These are phyloP conservation scores for Blastobotrys ciferrii DNA, from an alignment of 1,139 yeast species.

Conservation along the genomic window DNA sequence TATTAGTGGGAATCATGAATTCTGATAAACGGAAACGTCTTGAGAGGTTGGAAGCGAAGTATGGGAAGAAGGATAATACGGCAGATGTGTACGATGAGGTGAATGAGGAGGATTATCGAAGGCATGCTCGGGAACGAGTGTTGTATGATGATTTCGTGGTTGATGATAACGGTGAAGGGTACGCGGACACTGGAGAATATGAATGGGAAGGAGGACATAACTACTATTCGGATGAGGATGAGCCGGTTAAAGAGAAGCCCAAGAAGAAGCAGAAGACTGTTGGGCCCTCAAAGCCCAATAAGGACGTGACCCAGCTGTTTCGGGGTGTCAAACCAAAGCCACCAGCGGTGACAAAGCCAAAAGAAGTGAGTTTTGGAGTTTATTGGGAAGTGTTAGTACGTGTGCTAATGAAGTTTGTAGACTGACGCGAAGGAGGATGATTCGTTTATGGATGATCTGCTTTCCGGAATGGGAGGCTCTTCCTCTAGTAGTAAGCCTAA, in stretches of 20 bases:
- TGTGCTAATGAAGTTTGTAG: slow-evolving; percentile 16
- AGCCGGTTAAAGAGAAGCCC: slow-evolving; percentile 33
- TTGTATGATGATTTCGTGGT: slow-evolving; percentile 91
- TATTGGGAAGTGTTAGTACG: neutral
- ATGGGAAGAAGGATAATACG: slow-evolving; percentile 15
- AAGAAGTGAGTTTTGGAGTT: slow-evolving; percentile 15
- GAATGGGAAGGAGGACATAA: slow-evolving; percentile 70
- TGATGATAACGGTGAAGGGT: slow-evolving; percentile 87
- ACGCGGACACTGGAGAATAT: slow-evolving; percentile 87
- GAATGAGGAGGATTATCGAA: slow-evolving; percentile 74
- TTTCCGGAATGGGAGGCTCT: slow-evolving; percentile 22
- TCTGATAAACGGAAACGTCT: slow-evolving; percentile 15
- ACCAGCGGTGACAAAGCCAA: slow-evolving; percentile 21
- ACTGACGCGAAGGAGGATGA: slow-evolving; percentile 29
- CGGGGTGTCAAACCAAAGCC: slow-evolving; percentile 21
- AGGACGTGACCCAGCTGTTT: slow-evolving; percentile 24
- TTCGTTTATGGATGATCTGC: slow-evolving; percentile 32
- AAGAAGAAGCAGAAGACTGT: slow-evolving; percentile 33
- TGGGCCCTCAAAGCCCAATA: slow-evolving; percentile 19
- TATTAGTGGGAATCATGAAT: no score
- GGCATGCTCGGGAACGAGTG: slow-evolving; percentile 74
- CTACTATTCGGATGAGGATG: slow-evolving; percentile 57
- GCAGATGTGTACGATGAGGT: slow-evolving; percentile 72
- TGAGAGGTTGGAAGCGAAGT: slow-evolving; percentile 10
- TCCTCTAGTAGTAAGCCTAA: neutral